Evolutionary conservation across 345 rosid genomes (phyloP).

Genomic region (Linum tenue): DNA sequence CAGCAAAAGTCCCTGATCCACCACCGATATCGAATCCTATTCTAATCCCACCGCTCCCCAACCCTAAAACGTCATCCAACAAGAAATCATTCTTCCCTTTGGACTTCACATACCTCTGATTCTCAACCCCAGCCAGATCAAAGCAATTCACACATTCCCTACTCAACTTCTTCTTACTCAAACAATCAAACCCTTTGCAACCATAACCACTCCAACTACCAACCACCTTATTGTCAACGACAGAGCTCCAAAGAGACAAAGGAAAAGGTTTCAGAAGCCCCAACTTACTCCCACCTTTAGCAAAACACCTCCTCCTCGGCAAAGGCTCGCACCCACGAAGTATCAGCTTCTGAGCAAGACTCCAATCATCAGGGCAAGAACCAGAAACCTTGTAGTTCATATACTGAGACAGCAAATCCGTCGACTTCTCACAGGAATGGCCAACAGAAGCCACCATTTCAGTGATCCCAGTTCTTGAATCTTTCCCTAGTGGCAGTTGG

Average conservation of each 20-base stretch:
- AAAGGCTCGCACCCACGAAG: slow-evolving; percentile 82
- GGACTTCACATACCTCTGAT: slow-evolving; percentile 58
- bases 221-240: slow-evolving; percentile 47
- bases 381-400: slow-evolving; percentile 67
- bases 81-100: slow-evolving; percentile 75
- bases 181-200: slow-evolving; percentile 70
- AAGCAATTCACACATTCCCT: slow-evolving; percentile 80
- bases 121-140: slow-evolving; percentile 34
- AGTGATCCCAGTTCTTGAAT: slow-evolving; percentile 72
- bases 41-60: slow-evolving; percentile 64
- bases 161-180: slow-evolving; percentile 65
- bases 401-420: slow-evolving; percentile 74
- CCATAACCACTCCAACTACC: slow-evolving; percentile 88
- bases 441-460: slow-evolving; percentile 98
- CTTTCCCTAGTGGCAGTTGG: slow-evolving; percentile 72
- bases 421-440: slow-evolving; percentile 72
- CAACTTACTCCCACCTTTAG: slow-evolving; percentile 51
- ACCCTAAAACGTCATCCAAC: slow-evolving; percentile 60
- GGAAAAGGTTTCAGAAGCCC: slow-evolving; percentile 45
- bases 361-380: slow-evolving; percentile 77
- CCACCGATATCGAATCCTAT: slow-evolving; percentile 83
- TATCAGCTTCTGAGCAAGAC: slow-evolving; percentile 61
- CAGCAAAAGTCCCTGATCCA: slow-evolving; percentile 85
- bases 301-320: slow-evolving; percentile 79
- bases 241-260: slow-evolving; percentile 65